Evolutionary conservation across 192 early-diverging fungal species (phyloP).

Genomic region (Coemansia sp.): DNA sequence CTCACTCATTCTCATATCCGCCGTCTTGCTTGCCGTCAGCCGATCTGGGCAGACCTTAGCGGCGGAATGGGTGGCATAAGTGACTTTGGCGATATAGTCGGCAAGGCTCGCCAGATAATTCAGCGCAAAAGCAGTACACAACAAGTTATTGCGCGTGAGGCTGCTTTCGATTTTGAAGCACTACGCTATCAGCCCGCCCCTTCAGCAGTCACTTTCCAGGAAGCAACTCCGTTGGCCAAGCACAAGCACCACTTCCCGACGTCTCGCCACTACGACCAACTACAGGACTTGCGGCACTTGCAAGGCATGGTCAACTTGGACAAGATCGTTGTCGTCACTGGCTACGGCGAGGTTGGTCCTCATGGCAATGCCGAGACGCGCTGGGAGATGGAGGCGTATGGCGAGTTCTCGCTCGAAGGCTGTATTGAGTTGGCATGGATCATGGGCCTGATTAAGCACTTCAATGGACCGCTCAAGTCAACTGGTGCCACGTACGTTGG

Average conservation of each 20-base stretch:
- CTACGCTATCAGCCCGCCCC: too few species aligned
- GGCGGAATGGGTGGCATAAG: constrained; percentile 78
- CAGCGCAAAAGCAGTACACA: background rate
- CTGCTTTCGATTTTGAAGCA: too few species aligned
- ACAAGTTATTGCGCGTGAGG: too few species aligned
- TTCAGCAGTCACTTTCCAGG: too few species aligned
- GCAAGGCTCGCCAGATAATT: constrained; percentile 2
- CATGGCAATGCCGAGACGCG: constrained; percentile 89
- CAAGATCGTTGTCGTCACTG: constrained; percentile 86
- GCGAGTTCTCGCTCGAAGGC: constrained; percentile 55
- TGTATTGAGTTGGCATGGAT: constrained; percentile 98
- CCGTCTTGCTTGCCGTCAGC: constrained; percentile 64
- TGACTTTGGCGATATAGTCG: constrained; percentile 6
- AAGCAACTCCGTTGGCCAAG: constrained; percentile 84
- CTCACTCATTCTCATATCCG: constrained; percentile 72
- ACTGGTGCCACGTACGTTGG: constrained; percentile 54
- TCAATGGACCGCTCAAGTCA: constrained; percentile 55
- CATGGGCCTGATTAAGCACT: constrained; percentile 92
- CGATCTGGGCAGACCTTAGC: constrained; percentile 88
- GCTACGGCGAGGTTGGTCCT: constrained; percentile 92
- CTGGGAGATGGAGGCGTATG: constrained; percentile 94
- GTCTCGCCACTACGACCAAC: constrained; percentile 66
- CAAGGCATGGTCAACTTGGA: constrained; percentile 87
- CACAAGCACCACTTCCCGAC: constrained; percentile 85
- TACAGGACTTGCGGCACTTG: constrained; percentile 67